Percentiles rank a stretch among this genome's conserved stretches.
phyloP scores from a whole-genome alignment of 805 yeast species.

The Wickerhamiella musiphila region DNA sequence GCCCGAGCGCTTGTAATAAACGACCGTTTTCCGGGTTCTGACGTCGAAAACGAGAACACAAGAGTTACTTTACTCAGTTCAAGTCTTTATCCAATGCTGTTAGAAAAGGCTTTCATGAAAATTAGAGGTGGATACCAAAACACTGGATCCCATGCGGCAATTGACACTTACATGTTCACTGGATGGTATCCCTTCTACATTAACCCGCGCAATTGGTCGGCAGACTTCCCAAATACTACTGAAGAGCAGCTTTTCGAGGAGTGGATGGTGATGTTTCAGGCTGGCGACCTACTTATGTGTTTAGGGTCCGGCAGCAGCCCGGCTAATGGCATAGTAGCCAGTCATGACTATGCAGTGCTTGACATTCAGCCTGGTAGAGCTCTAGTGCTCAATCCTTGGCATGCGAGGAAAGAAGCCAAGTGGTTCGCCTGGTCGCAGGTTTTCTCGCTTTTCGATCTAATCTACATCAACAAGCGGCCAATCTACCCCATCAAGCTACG shows the following conservation, averaged over 20 bases:
- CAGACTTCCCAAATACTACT: slow-evolving; percentile 14
- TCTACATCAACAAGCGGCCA: slow-evolving; percentile 4
- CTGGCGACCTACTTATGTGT: slow-evolving; percentile 33
- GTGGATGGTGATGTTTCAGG: slow-evolving; percentile 19
- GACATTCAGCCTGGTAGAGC: slow-evolving; percentile 20
- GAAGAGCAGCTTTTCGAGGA: slow-evolving; percentile 21
- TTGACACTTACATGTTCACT: slow-evolving; percentile 44
- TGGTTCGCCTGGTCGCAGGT: slow-evolving; percentile 1
- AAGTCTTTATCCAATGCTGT: slow-evolving; percentile 44
- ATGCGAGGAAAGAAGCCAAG: not conserved
- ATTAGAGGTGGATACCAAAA: slow-evolving; percentile 44
- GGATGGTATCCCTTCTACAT: slow-evolving; percentile 61
- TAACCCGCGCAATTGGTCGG: slow-evolving; percentile 18
- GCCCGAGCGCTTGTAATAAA: slow-evolving; percentile 31
- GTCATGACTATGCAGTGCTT: slow-evolving; percentile 56
- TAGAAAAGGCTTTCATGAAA: slow-evolving; percentile 62
- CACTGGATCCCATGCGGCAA: slow-evolving; percentile 59
- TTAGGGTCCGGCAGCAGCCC: slow-evolving; percentile 44
- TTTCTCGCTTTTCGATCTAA: slow-evolving; percentile 1
- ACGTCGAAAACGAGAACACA: too few relatives aligned
- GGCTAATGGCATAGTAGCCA: slow-evolving; percentile 27
- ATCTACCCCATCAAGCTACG: not conserved
- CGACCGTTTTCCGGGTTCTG: slow-evolving; percentile 27
- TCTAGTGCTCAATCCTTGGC: slow-evolving; percentile 6
- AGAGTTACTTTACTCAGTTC: too few relatives aligned